These are phyloP conservation scores for Xylaria cubensis DNA, from an alignment of 495 filamentous ascomycete species.

Conservation along the genomic window DNA sequence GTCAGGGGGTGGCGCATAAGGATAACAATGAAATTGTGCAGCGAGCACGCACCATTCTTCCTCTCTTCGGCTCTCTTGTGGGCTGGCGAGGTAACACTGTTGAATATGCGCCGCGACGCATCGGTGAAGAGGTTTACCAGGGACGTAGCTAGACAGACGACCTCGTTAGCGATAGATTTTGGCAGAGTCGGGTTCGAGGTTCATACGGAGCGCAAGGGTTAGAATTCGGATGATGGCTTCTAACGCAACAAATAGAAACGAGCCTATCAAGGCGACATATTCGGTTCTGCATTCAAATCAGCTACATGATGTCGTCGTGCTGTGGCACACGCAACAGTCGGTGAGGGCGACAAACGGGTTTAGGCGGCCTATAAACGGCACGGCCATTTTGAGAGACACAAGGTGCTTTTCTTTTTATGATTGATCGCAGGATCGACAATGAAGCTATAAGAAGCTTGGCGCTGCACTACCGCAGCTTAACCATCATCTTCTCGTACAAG, in stretches of 20 bases:
- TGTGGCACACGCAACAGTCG: neutral
- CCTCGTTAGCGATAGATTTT: conserved; percentile 33
- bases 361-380: conserved; percentile 85
- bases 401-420: neutral
- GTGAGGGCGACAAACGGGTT: conserved; percentile 63
- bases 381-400: conserved; percentile 62
- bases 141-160: conserved; percentile 63
- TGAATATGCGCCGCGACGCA: conserved; percentile 81
- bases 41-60: conserved; percentile 56
- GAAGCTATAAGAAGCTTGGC: conserved; percentile 27
- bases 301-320: neutral
- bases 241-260: conserved; percentile 78
- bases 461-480: conserved; percentile 33
- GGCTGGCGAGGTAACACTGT: conserved; percentile 74
- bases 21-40: neutral
- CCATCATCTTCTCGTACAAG: conserved; percentile 32
- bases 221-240: conserved; percentile 86
- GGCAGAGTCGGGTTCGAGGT: neutral
- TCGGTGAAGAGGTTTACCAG: conserved; percentile 84
- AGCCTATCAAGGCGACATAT: conserved; percentile 83
- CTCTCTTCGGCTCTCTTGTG: conserved; percentile 65
- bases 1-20: conserved; percentile 24
- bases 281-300: conserved; percentile 62
- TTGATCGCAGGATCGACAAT: neutral
- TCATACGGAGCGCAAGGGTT: conserved; percentile 86